Conservation (phyloP, 495 filamentous ascomycete genomes). For the Aspergillus avenaceus region DNA sequence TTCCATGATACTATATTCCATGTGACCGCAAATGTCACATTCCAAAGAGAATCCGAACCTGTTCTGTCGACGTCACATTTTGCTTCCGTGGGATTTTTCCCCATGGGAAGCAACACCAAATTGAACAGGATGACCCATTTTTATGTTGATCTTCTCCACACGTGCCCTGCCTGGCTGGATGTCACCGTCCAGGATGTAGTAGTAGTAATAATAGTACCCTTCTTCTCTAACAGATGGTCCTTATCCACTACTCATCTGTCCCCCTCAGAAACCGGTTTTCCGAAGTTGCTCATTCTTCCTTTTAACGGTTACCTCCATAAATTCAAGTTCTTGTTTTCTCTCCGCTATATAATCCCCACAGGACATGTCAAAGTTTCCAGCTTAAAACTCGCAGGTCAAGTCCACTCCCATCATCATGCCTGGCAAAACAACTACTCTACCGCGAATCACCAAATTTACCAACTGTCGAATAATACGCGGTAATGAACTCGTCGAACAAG, state of each 20-base stretch:
- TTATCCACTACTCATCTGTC: too few relatives aligned
- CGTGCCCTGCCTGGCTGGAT: neutral
- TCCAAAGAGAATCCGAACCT: neutral
- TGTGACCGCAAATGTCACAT: neutral
- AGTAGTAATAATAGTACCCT: neutral
- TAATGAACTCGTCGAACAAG: conserved; percentile 59
- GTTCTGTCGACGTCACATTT: neutral
- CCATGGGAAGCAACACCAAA: conserved; percentile 1
- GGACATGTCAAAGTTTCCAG: too few relatives aligned
- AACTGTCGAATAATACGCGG: conserved; percentile 70
- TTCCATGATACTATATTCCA: neutral
- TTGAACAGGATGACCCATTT: neutral
- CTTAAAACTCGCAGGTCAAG: too few relatives aligned
- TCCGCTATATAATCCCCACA: too few relatives aligned
- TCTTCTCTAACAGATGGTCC: too few relatives aligned
- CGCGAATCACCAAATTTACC: conserved; percentile 73
- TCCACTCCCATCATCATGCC: conserved; percentile 27
- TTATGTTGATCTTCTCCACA: neutral
- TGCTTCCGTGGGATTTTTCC: neutral
- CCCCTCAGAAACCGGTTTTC: too few relatives aligned
- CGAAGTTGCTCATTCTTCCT: too few relatives aligned
- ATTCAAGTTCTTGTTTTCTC: neutral
- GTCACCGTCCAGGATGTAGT: neutral
- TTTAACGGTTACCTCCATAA: neutral
- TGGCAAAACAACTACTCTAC: conserved; percentile 30